Evolutionary conservation across 495 filamentous ascomycete genomes (phyloP).

Genomic region (Paragyromitra xinjiangensis): DNA sequence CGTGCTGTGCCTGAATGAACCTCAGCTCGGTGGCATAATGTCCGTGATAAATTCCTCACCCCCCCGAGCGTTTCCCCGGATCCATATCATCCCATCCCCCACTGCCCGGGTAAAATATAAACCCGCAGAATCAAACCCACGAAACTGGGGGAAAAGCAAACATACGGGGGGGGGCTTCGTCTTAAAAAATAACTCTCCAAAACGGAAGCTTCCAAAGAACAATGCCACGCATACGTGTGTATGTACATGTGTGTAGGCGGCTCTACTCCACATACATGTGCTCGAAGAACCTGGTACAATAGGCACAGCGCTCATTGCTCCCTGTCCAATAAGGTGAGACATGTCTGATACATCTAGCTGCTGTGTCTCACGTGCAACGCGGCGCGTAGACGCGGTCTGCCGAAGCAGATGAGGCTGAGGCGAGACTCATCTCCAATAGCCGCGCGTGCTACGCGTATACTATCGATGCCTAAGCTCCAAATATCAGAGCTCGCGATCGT

Average conservation of each 20-base stretch:
- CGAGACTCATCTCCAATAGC: conserved; percentile 2
- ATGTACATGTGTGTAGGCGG: conserved; percentile 21
- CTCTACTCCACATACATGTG: conserved; percentile 18
- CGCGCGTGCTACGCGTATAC: conserved; percentile 11
- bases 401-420: conserved; percentile 5
- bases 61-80: not conserved
- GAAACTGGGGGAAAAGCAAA: not conserved
- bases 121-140: not conserved
- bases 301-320: not conserved
- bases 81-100: conserved; percentile 2
- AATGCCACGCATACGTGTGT: conserved; percentile 23
- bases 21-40: not conserved
- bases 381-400: not conserved
- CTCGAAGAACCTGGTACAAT: conserved; percentile 9
- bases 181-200: too few relatives aligned
- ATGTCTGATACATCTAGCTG: conserved; percentile 11
- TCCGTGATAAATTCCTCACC: not conserved
- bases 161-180: conserved; percentile 30
- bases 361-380: not conserved
- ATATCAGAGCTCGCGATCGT: not conserved
- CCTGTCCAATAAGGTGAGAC: conserved; percentile 22
- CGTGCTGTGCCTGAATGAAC: conserved; percentile 32
- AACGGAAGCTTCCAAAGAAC: conserved; percentile 13
- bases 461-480: not conserved
- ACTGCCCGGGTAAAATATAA: conserved; percentile 14